Conservation (phyloP, 192 early-diverging fungal species). For the Funneliformis geosporum region DNA sequence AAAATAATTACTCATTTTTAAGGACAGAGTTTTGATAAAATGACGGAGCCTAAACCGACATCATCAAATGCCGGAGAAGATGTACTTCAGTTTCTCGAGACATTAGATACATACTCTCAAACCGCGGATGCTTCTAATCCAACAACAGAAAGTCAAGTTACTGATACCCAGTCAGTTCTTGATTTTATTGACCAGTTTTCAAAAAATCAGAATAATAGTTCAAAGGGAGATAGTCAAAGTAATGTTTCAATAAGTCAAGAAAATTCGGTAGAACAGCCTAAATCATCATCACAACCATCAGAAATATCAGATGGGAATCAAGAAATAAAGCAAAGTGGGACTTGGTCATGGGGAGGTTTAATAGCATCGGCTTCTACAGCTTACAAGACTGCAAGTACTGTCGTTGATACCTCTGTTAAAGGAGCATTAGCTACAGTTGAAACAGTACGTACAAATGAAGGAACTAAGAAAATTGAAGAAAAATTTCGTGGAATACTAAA, state of each 20-base stretch:
- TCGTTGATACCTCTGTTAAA: slow-evolving; percentile 53
- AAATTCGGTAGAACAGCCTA: slow-evolving; percentile 28
- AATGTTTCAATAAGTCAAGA: slow-evolving; percentile 20
- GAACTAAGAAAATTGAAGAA: slow-evolving; percentile 51
- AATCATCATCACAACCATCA: slow-evolving; percentile 32
- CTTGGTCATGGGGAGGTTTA: slow-evolving; percentile 54
- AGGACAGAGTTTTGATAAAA: background rate
- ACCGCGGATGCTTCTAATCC: background rate
- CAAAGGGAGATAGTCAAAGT: slow-evolving; percentile 14
- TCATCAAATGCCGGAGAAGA: slow-evolving; percentile 37
- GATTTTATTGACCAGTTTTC: slow-evolving; percentile 50
- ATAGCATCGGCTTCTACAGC: slow-evolving; percentile 58
- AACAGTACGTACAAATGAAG: slow-evolving; percentile 39
- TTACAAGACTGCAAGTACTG: slow-evolving; percentile 56
- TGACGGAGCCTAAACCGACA: slow-evolving; percentile 12
- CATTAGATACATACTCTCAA: slow-evolving; percentile 37
- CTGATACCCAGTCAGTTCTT: slow-evolving; percentile 47
- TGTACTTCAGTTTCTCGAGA: slow-evolving; percentile 49
- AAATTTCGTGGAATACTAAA: slow-evolving; percentile 57
- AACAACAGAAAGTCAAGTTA: slow-evolving; percentile 6
- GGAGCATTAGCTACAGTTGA: slow-evolving; percentile 45
- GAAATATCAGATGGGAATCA: slow-evolving; percentile 10
- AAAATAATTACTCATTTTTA: too few species aligned
- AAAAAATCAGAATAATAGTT: slow-evolving; percentile 30
- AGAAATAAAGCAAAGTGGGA: background rate